Evolutionary conservation across 441 rosid genomes (phyloP).

Genomic region (Adansonia gregorii): DNA sequence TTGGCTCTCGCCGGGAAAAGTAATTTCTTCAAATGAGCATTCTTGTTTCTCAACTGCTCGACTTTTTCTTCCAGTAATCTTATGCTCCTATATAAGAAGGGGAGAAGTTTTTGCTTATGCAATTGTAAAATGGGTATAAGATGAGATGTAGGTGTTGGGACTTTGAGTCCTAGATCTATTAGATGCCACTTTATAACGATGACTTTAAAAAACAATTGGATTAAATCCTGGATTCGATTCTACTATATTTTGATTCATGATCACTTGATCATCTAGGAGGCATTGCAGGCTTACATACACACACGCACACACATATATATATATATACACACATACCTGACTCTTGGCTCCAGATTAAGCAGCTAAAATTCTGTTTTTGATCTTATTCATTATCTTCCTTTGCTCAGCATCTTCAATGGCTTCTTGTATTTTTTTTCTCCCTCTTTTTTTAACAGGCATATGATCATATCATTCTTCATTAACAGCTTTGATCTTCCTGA

Average conservation of each 20-base stretch:
- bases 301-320: not conserved
- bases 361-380: conserved; percentile 18
- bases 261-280: not conserved
- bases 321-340: not conserved
- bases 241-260: not conserved
- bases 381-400: conserved; percentile 13
- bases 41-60: conserved; percentile 13
- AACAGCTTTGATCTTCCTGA: not conserved
- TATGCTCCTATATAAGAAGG: not conserved
- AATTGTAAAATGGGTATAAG: not conserved
- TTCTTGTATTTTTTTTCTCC: not conserved
- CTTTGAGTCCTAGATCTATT: too few relatives aligned
- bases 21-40: not conserved
- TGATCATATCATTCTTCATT: too few relatives aligned
- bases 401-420: conserved; percentile 2
- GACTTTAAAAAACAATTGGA: too few relatives aligned
- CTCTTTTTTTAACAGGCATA: not conserved
- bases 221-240: not conserved
- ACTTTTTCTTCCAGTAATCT: not conserved
- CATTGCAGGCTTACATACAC: too few relatives aligned
- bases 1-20: conserved; percentile 1
- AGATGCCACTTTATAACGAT: not conserved
- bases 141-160: not conserved
- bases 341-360: conserved; percentile 15
- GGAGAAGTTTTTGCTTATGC: not conserved